Percentiles rank a stretch among this genome's conserved stretches.
Evolutionary conservation across 805 yeast genomes (phyloP).

Genomic region (Myxozyma vanderwaltii): DNA sequence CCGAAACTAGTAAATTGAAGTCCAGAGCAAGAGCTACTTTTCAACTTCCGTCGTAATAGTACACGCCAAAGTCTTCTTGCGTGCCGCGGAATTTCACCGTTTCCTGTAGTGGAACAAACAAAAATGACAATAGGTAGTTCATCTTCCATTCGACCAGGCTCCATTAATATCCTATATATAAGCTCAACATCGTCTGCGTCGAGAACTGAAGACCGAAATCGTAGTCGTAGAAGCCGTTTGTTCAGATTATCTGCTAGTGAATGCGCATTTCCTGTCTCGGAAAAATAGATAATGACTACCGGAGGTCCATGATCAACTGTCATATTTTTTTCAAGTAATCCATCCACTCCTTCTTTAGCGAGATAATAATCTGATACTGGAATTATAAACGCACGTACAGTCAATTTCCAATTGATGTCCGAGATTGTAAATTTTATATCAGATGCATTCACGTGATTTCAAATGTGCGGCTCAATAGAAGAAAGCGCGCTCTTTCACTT

Average conservation of each 20-base stretch:
- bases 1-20: slow-evolving; percentile 76
- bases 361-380: no score
- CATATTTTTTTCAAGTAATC: neutral
- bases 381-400: no score
- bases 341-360: no score
- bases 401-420: no score
- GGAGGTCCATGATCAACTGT: slow-evolving; percentile 28
- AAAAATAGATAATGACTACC: slow-evolving; percentile 75
- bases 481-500: no score
- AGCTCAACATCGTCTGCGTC: slow-evolving; percentile 56
- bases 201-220: slow-evolving; percentile 52
- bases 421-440: no score
- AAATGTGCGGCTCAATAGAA: no score
- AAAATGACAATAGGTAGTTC: slow-evolving; percentile 51
- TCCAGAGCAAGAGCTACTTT: slow-evolving; percentile 62
- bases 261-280: slow-evolving; percentile 90
- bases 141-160: slow-evolving; percentile 36
- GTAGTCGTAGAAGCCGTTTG: slow-evolving; percentile 55
- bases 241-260: slow-evolving; percentile 75
- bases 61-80: slow-evolving; percentile 73
- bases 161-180: slow-evolving; percentile 25
- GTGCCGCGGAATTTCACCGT: slow-evolving; percentile 87
- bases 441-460: neutral
- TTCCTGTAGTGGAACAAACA: slow-evolving; percentile 90
- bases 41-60: slow-evolving; percentile 65